A percentile compares a stretch with the other conserved stretches of the same genome.
Conservation (phyloP, 2,329 filamentous ascomycete genomes). For the Sclerotinia subarctica region DNA sequence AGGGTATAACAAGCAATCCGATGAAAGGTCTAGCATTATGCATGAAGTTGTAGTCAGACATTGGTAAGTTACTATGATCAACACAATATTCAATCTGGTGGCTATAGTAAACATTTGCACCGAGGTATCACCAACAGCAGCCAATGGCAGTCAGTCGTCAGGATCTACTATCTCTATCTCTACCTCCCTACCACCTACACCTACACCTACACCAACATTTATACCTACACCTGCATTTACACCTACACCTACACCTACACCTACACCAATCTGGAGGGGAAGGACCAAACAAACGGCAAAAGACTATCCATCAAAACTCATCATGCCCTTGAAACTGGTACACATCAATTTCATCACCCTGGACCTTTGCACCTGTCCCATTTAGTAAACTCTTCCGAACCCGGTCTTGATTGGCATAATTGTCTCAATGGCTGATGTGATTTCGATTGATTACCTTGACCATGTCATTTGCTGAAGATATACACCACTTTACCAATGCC, state of each 20-base stretch:
- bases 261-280: too few relatives aligned
- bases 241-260: too few relatives aligned
- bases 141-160: background rate
- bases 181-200: too few relatives aligned
- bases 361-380: background rate
- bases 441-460: conserved; percentile 5
- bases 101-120: background rate
- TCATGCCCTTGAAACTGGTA: background rate
- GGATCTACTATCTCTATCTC: background rate
- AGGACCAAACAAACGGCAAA: too few relatives aligned
- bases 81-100: background rate
- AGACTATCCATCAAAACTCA: background rate
- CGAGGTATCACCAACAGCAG: background rate
- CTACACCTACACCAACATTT: too few relatives aligned
- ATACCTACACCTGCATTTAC: too few relatives aligned
- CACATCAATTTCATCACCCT: background rate
- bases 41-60: background rate
- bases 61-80: background rate
- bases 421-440: conserved; percentile 1
- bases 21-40: background rate
- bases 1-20: too few relatives aligned
- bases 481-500: background rate
- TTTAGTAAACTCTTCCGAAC: background rate
- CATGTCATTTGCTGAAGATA: conserved; percentile 12
- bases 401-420: background rate